A percentile compares a stretch with the other conserved stretches of the same genome.
Conservation (phyloP, 495 filamentous ascomycete species). For the Talaromyces stipitatus region DNA sequence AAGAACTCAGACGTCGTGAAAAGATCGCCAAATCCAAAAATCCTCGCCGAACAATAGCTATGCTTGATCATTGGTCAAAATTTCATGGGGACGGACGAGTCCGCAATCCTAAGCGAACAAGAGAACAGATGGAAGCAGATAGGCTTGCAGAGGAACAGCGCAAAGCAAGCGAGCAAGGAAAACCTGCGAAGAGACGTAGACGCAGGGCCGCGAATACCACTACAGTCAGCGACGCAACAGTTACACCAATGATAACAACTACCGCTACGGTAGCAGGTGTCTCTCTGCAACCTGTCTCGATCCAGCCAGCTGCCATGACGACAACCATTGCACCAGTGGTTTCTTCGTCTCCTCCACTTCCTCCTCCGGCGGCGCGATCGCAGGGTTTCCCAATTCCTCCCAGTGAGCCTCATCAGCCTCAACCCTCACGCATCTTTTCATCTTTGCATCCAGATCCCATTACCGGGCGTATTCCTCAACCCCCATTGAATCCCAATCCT, state of each 20-base stretch:
- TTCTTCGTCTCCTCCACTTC: slow-evolving; percentile 6
- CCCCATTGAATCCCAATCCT: neutral
- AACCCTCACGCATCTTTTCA: neutral
- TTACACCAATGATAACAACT: neutral
- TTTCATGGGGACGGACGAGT: slow-evolving; percentile 37
- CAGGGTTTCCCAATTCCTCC: slow-evolving; percentile 10
- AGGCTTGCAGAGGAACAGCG: slow-evolving; percentile 20
- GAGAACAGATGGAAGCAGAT: slow-evolving; percentile 38
- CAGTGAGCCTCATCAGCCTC: neutral
- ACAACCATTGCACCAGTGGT: neutral
- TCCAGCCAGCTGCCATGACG: slow-evolving; percentile 2
- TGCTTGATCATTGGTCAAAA: slow-evolving; percentile 42
- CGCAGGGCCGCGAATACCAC: slow-evolving; percentile 7
- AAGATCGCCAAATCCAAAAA: slow-evolving; percentile 43
- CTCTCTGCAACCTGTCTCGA: slow-evolving; percentile 9
- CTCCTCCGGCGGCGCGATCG: slow-evolving; percentile 11
- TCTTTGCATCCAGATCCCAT: neutral
- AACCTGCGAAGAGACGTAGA: slow-evolving; percentile 12
- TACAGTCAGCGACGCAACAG: neutral
- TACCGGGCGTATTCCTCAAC: neutral
- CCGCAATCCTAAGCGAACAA: slow-evolving; percentile 40
- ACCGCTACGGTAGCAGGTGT: slow-evolving; percentile 8
- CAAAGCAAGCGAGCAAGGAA: slow-evolving; percentile 15
- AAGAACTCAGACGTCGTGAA: slow-evolving; percentile 25
- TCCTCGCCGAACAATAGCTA: slow-evolving; percentile 39